phyloP scores from a whole-genome alignment of 164 flowering plant species.

The Aristolochia contorta region DNA sequence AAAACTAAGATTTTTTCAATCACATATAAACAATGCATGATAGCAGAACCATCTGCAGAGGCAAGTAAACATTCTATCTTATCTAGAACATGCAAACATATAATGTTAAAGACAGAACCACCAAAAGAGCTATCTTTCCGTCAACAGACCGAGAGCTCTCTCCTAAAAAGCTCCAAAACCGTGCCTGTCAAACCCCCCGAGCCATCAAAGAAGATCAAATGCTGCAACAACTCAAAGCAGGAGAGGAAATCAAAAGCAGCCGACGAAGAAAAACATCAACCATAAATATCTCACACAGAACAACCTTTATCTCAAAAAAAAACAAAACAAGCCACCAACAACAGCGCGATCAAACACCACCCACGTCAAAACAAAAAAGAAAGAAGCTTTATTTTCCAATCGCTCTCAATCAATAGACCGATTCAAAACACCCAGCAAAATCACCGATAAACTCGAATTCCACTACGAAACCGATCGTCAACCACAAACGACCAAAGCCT shows the following conservation, averaged over 20 bases:
- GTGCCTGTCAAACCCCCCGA: too few species aligned
- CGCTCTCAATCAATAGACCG: background rate
- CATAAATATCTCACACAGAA: background rate
- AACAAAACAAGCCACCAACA: background rate
- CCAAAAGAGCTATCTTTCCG: too few species aligned
- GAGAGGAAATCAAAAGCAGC: background rate
- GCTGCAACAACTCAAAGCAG: slow-evolving; percentile 8
- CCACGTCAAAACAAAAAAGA: background rate
- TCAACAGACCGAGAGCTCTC: too few species aligned
- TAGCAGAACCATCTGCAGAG: too few species aligned
- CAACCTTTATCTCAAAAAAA: background rate
- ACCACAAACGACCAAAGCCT: background rate
- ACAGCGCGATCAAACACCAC: background rate
- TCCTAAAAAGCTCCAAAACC: too few species aligned
- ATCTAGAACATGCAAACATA: too few species aligned
- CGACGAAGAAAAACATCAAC: background rate
- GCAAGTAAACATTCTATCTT: too few species aligned
- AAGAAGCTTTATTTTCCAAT: background rate
- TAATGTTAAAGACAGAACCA: too few species aligned
- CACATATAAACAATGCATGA: too few species aligned
- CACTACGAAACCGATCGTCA: slow-evolving; percentile 11
- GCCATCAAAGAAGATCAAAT: slow-evolving; percentile 5
- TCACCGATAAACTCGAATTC: background rate
- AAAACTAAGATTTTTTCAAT: too few species aligned
- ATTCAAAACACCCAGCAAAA: background rate